Base-by-base conservation (phyloP, 257 asterid species). In the Solanum paucissectum region DNA sequence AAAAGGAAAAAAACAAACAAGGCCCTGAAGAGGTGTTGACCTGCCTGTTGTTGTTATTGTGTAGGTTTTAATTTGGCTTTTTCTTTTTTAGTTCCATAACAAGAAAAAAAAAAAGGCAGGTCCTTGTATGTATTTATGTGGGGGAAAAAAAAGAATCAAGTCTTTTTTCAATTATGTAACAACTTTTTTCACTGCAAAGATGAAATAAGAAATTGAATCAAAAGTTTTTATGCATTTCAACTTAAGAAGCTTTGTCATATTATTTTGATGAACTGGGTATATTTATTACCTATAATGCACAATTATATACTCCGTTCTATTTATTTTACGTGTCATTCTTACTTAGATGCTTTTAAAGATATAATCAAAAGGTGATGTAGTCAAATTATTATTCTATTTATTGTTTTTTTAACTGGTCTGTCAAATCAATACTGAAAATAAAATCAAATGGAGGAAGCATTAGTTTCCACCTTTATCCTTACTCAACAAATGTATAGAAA, bases 71-170 rank as follows among this genome's bases (percentile, higher is more conserved):
- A n/a, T 42, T 52, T 77, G 29, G 36, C 29, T 60, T 36, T 62
- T 58, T 25, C 6, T 13, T 44, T 23, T 60, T 21, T 58, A 18
- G 52, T 87, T 85, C 38, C 32, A 55, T 34, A 62, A n/a, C 77
- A 81, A 42, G 46, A 38, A 32, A 34, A 46, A 52, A 52, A 49
- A 49, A 33, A 37, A 44, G 74, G 58, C 76, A 38, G 66, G 83
- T 85, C 46, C 64, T 55, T 88, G 87, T 84, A 77, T 88, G 88
- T 86, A 86, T 88, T 6, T 36, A 75, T 85, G 69, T 87, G 23
- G 62, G 84, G 2, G 82, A 83, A 75, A 52, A 52, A 77, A 86
- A 83, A 83, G 75, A 32, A n/a, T 86, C 86, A 60, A 42, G 84
- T 71, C n/a, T 32, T 42, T 62, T 60, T 10, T 69, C 73, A 32